These are phyloP conservation scores for Aureobasidium vineae DNA, from an alignment of 2,329 filamentous ascomycete genomes.

Conservation along the genomic window DNA sequence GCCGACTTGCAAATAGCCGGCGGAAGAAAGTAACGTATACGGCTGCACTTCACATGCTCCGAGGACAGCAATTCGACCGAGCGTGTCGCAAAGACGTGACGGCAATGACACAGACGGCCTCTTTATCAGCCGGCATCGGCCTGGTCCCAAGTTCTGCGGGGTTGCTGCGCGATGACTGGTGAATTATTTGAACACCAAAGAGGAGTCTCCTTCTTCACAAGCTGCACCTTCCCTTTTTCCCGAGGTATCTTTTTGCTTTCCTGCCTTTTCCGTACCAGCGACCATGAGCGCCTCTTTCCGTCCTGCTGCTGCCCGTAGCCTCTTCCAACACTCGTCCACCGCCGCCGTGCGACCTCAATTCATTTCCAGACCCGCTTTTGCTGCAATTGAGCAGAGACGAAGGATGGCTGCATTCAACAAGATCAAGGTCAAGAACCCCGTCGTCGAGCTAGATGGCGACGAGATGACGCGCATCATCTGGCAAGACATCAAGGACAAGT, in stretches of 20 bases:
- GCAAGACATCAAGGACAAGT: slow-evolving; percentile 99
- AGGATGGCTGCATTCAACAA: slow-evolving; percentile 58
- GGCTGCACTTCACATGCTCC: slow-evolving; percentile 6
- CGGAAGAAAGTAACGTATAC: slow-evolving; percentile 21
- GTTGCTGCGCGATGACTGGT: slow-evolving; percentile 22
- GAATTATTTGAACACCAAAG: slow-evolving; percentile 21
- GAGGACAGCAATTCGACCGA: slow-evolving; percentile 1
- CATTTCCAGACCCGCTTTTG: slow-evolving; percentile 29
- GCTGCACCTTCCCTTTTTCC: slow-evolving; percentile 19
- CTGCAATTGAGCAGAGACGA: slow-evolving; percentile 37
- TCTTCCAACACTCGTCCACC: slow-evolving; percentile 9
- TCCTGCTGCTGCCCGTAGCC: slow-evolving; percentile 20
- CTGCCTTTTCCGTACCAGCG: slow-evolving; percentile 16
- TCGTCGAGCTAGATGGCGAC: slow-evolving; percentile 93
- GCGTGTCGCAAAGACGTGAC: slow-evolving; percentile 12
- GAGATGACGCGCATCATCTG: slow-evolving; percentile 99
- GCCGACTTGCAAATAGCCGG: slow-evolving; percentile 15
- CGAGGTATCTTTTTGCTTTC: slow-evolving; percentile 23
- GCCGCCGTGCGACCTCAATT: slow-evolving; percentile 28
- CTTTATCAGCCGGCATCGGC: slow-evolving; percentile 25
- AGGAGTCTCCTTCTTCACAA: slow-evolving; percentile 13
- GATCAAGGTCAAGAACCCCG: slow-evolving; percentile 99
- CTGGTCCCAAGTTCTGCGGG: slow-evolving; percentile 19
- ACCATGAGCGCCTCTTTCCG: slow-evolving; percentile 26
- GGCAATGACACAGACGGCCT: slow-evolving; percentile 8